Evolutionary conservation across 75 land plant species (phyloP).

Genomic region (Larix kaempferi): DNA sequence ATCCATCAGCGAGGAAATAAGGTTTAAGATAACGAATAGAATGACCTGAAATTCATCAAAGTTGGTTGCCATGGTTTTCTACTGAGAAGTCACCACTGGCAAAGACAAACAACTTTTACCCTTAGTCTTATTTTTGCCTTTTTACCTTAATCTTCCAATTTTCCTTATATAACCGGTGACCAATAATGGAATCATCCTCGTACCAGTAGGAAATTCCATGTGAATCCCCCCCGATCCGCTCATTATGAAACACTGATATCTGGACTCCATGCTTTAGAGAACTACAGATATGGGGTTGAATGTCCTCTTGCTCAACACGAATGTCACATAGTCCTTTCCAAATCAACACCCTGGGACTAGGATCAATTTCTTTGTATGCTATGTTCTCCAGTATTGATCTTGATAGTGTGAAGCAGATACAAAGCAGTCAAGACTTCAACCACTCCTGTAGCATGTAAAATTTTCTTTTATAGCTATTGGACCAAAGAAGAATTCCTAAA

Average conservation of each 20-base stretch:
- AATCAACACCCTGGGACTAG: slow-evolving; percentile 69
- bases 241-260: slow-evolving; percentile 73
- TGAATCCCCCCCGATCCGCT: slow-evolving; percentile 79
- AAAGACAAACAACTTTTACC: slow-evolving; percentile 35
- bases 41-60: slow-evolving; percentile 92
- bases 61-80: slow-evolving; percentile 94
- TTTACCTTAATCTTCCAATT: slow-evolving; percentile 53
- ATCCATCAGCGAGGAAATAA: too few species aligned
- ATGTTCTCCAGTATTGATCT: too few species aligned
- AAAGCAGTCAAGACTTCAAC: too few species aligned
- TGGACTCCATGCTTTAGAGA: slow-evolving; percentile 66
- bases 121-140: slow-evolving; percentile 51
- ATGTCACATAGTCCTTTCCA: slow-evolving; percentile 91
- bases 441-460: too few species aligned
- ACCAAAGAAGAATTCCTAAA: too few species aligned
- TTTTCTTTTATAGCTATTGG: too few species aligned
- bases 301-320: slow-evolving; percentile 98
- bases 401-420: too few species aligned
- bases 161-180: slow-evolving; percentile 88
- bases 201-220: slow-evolving; percentile 85
- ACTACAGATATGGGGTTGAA: slow-evolving; percentile 64
- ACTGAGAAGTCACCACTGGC: slow-evolving; percentile 51
- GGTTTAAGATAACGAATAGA: too few species aligned
- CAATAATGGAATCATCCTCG: slow-evolving; percentile 81
- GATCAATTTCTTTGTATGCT: slow-evolving; percentile 65